Conservation (phyloP, 176 grass and related monocot species). For the Zea luxurians region DNA sequence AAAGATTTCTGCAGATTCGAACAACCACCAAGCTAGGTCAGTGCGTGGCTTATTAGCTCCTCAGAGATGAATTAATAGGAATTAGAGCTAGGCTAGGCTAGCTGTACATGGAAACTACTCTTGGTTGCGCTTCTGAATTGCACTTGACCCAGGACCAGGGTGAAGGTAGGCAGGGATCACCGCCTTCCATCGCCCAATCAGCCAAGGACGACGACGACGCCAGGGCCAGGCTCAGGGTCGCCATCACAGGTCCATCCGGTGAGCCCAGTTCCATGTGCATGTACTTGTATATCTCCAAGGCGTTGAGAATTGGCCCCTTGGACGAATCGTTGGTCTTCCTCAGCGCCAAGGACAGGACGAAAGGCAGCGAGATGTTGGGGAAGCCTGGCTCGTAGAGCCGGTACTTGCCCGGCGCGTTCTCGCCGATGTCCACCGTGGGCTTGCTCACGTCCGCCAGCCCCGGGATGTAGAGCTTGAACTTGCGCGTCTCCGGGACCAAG, state of each 20-base stretch:
- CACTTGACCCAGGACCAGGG: slow-evolving; percentile 85
- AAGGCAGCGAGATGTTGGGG: slow-evolving; percentile 69
- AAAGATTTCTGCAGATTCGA: slow-evolving; percentile 52
- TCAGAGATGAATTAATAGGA: not conserved
- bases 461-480: slow-evolving; percentile 82
- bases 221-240: slow-evolving; percentile 19
- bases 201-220: slow-evolving; percentile 45
- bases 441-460: slow-evolving; percentile 68
- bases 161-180: slow-evolving; percentile 77
- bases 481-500: slow-evolving; percentile 51
- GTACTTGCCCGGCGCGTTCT: slow-evolving; percentile 89
- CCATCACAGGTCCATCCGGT: slow-evolving; percentile 60
- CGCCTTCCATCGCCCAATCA: slow-evolving; percentile 69
- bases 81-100: no score
- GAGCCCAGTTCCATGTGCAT: slow-evolving; percentile 54
- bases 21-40: no score
- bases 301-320: slow-evolving; percentile 79
- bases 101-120: slow-evolving; percentile 61
- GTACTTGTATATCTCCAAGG: slow-evolving; percentile 87
- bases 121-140: slow-evolving; percentile 49
- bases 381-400: slow-evolving; percentile 75
- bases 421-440: slow-evolving; percentile 67
- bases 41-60: no score
- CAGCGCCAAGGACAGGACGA: slow-evolving; percentile 71
- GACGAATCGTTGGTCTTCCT: slow-evolving; percentile 77